Conservation (phyloP, 2,329 filamentous ascomycete species). For the Phialophora tarda region DNA sequence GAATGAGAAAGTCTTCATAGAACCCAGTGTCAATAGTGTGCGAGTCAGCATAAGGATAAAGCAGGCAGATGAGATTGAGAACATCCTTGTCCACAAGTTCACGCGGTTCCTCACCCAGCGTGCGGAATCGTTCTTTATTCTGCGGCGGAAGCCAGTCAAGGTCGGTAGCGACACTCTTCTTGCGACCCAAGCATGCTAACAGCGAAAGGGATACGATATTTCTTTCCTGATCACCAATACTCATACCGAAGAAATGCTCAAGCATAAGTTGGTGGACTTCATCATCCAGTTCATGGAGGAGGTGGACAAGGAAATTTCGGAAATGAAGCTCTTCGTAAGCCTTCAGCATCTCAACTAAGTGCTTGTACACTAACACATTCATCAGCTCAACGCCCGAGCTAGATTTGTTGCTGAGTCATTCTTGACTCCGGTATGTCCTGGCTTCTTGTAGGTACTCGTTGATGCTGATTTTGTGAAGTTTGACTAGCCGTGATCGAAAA, state of each 20-base stretch:
- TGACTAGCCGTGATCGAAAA: slow-evolving; percentile 20
- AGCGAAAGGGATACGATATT: slow-evolving; percentile 88
- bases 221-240: slow-evolving; percentile 99
- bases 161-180: slow-evolving; percentile 54
- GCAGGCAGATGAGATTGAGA: slow-evolving; percentile 98
- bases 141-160: slow-evolving; percentile 93
- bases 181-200: slow-evolving; percentile 5
- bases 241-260: slow-evolving; percentile 97
- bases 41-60: slow-evolving; percentile 99
- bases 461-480: slow-evolving; percentile 27
- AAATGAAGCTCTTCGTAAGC: slow-evolving; percentile 97
- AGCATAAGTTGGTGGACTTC: slow-evolving; percentile 98
- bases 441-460: not conserved
- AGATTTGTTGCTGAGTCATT: slow-evolving; percentile 99
- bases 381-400: slow-evolving; percentile 89
- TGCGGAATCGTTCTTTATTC: slow-evolving; percentile 95
- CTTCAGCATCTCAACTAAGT: slow-evolving; percentile 5
- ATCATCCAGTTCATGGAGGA: slow-evolving; percentile 99
- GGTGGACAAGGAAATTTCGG: slow-evolving; percentile 99
- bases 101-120: slow-evolving; percentile 94
- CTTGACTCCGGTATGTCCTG: slow-evolving; percentile 76
- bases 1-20: slow-evolving; percentile 94
- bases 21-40: slow-evolving; percentile 95
- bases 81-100: slow-evolving; percentile 98
- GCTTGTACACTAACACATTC: slow-evolving; percentile 43